phyloP scores from a whole-genome alignment of 768 basidiomycete genomes.

The Clitopilus hobsonii region DNA sequence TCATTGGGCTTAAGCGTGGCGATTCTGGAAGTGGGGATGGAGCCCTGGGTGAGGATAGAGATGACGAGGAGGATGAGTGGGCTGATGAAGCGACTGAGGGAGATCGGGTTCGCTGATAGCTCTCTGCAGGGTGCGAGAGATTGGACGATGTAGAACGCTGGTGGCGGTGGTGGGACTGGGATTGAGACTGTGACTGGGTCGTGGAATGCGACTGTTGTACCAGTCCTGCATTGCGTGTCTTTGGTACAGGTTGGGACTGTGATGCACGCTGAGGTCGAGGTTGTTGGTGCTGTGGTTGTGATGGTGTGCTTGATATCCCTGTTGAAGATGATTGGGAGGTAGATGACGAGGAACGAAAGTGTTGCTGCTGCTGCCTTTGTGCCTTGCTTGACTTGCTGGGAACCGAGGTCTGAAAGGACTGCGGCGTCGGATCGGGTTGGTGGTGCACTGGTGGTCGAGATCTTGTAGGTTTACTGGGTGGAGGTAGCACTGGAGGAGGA shows the following conservation, averaged over 20 bases:
- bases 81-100: neutral
- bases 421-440: neutral
- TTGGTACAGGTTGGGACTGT: neutral
- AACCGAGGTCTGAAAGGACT: neutral
- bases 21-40: constrained; percentile 4
- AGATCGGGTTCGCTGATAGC: constrained; percentile 1
- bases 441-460: neutral
- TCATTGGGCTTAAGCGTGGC: neutral
- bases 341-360: neutral
- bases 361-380: neutral
- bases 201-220: too few relatives aligned
- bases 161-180: too few relatives aligned
- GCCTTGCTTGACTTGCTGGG: neutral
- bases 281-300: neutral
- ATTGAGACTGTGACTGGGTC: neutral
- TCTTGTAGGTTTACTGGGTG: neutral
- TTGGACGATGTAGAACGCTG: constrained; percentile 1
- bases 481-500: neutral
- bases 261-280: neutral
- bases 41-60: neutral
- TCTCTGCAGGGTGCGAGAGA: neutral
- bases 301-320: neutral
- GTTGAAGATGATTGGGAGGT: neutral
- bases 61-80: neutral
- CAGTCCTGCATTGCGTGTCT: too few relatives aligned